Evolutionary conservation across 495 filamentous ascomycete genomes (phyloP), one percentile per base, ranked within the genome.

Genomic region (Podospora conica): DNA sequence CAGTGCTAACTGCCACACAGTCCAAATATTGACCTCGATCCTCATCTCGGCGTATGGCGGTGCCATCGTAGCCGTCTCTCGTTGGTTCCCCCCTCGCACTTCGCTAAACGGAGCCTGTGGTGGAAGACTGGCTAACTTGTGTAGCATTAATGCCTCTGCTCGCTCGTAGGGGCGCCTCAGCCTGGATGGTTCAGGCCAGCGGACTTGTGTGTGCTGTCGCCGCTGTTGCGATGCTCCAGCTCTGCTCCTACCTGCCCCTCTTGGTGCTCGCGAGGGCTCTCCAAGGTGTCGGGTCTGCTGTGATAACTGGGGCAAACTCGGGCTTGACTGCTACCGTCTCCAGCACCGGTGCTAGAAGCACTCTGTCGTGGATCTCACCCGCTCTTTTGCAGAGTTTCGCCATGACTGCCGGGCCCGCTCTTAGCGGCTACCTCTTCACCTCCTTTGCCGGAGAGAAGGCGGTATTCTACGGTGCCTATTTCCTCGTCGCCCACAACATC

Each of bases 11-110:
- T 10, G 21, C 18, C 1, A 7, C 1, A 4, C 5, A 74, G 68
- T 73, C 10, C 74, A 74, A 65, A 68, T 76, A 56, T 70, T 73
- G 70, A 69, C 64, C 8, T 71, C 74, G 3, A 65, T 76, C 18
- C 66, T 74, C 24, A 57, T 76, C 25, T 61, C 72, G 12, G 66
- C 72, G 7, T 70, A 74, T 64, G 74, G 72, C 21, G 74, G 72
- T 20, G 70, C 72, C 10, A 68, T 70, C 24, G 72, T 70, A 0
- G 72, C 67, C 2, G 60, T 69, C 23, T 74, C 72, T 53, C 73
- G 73, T 75, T 57, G 63, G 73, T 68, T 7, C 12, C 53, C 25
- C 22, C 60, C 8, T n/a, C 21, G n/a, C n/a, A n/a, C 29, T 18
- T 3, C n/a, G 7, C 40, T 18, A 23, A 61, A 7, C 20, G 31